These are phyloP conservation scores for Eleusine indica DNA, from an alignment of 176 grass and related monocot species.

Conservation along the genomic window DNA sequence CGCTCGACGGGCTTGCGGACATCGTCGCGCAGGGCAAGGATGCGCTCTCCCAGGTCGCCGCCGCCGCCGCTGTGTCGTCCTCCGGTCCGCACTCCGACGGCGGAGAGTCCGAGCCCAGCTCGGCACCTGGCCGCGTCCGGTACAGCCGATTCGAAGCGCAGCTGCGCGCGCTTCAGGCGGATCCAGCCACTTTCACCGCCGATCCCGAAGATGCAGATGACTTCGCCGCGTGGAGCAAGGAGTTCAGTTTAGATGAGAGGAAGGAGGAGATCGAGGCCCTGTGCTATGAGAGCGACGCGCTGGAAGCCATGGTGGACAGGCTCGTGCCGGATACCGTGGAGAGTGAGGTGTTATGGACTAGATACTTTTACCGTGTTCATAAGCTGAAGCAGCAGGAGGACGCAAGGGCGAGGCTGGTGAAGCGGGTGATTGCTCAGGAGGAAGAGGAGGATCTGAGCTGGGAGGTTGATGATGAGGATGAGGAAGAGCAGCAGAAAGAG, in stretches of 20 bases:
- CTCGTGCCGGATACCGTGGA: conserved; percentile 71
- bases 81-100: conserved; percentile 35
- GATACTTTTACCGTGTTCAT: conserved; percentile 78
- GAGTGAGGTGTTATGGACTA: conserved; percentile 71
- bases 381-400: conserved; percentile 87
- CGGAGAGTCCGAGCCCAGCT: conserved; percentile 43
- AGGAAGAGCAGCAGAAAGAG: conserved; percentile 43
- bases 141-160: conserved; percentile 80
- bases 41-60: conserved; percentile 50
- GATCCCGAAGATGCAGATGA: conserved; percentile 81
- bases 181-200: conserved; percentile 67
- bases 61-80: conserved; percentile 5
- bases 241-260: conserved; percentile 67
- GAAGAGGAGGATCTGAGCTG: conserved; percentile 91
- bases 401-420: conserved; percentile 79
- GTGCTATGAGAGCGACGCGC: conserved; percentile 55
- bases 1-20: conserved; percentile 66
- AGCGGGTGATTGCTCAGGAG: conserved; percentile 65
- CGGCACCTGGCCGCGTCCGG: conserved; percentile 43
- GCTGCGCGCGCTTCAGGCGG: conserved; percentile 75
- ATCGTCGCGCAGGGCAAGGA: conserved; percentile 95
- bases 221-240: conserved; percentile 64
- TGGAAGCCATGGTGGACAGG: conserved; percentile 65
- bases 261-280: conserved; percentile 77
- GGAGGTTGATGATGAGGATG: conserved; percentile 64